Conservation (phyloP, 78 protist species). For the slime mould (Dictyostelium discoideum) region dicty_2.7 NC_007089.4:1956501-1957000, state of each 20-base stretch:
- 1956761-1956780: background rate
- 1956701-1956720: background rate
- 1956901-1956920: background rate
- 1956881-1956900: background rate
- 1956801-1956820: background rate
- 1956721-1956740: background rate
- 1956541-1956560: background rate
- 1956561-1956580: background rate
- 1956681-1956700: background rate
- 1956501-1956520: background rate
- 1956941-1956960: background rate
- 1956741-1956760: background rate
- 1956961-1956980: background rate
- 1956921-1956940: background rate
- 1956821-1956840: background rate
- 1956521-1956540: background rate
- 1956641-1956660: background rate
- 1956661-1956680: background rate
- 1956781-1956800: background rate
- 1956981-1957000: background rate
- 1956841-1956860: too few relatives aligned
- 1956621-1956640: background rate
- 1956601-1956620: background rate
- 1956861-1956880: background rate
- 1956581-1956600: background rate